Base-by-base conservation (phyloP, 495 filamentous ascomycete genomes). In the Cercophora samala region DNA sequence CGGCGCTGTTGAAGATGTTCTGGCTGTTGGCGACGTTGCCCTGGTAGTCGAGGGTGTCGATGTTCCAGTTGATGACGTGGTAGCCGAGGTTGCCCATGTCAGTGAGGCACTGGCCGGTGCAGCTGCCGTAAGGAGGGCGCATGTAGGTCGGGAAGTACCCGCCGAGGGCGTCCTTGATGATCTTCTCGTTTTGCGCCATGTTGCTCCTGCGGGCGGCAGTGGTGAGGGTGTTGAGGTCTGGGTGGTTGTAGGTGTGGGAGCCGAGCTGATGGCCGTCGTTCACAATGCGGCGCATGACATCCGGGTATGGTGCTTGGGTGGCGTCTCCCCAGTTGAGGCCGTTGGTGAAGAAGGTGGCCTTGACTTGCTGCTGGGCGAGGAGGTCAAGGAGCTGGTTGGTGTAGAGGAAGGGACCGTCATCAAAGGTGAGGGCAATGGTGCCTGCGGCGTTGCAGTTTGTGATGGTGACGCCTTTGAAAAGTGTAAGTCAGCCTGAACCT, bases 211-310 rank as follows among this genome's bases (percentile, higher is more conserved):
- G 84, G 51, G 84, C 81, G 2, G 73, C 72, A 0, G 75, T 68
- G 1, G 77, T 76, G 32, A 89, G 73, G 54, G 78, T 79, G 73
- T 79, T 84, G 24, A 91, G 80, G 75, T 89, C 85, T 65, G 85
- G 78, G 71, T 91, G 90, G 25, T 83, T 84, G 87, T 87, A 91
- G 3, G 89, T 90, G 71, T 92, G 90, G 51, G 86, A 89, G 15
- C 83, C 90, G 66, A 92, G 72, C 71, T 91, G 90, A 70, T 92
- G 90, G 32, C 87, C 88, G 26, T 83, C 84, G 53, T 72, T 69
- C 22, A 83, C 71, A 86, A 90, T 89, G 46, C 86, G 81, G 63
- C 81, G 78, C 51, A 76, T 61, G 56, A 75, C 42, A 9, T 60
- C 65, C 19, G 67, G 65, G 56, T 68, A 76, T 32, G 32, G 23